Conservation (phyloP, 1,139 yeast genomes). For the Blastobotrys capitulatus region DNA sequence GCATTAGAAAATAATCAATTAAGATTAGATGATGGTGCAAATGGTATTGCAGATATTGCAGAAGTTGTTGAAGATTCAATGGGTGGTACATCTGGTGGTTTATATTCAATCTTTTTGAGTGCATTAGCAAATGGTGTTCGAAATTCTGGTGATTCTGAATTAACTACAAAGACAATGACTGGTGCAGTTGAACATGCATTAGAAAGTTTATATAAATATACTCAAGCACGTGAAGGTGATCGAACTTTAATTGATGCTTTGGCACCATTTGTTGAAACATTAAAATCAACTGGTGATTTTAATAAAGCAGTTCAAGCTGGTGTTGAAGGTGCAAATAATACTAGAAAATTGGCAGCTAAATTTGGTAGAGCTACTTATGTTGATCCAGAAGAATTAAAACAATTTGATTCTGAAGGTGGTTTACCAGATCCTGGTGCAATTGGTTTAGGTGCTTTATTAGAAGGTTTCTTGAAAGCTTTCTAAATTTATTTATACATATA, state of each 20-base stretch:
- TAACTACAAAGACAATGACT: conserved; percentile 38
- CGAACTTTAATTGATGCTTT: conserved; percentile 84
- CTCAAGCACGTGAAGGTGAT: conserved; percentile 87
- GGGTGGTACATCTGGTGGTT: conserved; percentile 98
- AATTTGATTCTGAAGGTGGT: conserved; percentile 38
- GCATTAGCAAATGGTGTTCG: conserved; percentile 53
- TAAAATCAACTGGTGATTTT: conserved; percentile 47
- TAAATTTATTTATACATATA: neutral
- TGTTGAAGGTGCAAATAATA: conserved; percentile 64
- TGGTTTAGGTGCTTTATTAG: conserved; percentile 33
- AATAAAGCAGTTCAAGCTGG: conserved; percentile 63
- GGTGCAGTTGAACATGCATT: conserved; percentile 48
- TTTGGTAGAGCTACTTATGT: conserved; percentile 95
- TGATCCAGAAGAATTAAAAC: conserved; percentile 48
- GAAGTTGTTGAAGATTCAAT: conserved; percentile 78
- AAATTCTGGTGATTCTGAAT: conserved; percentile 25
- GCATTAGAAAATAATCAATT: conserved; percentile 40
- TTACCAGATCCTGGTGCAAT: conserved; percentile 93
- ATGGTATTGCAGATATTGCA: conserved; percentile 56
- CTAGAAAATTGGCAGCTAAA: conserved; percentile 70
- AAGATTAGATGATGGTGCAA: conserved; percentile 46
- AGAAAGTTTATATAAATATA: conserved; percentile 65
- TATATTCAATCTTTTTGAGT: conserved; percentile 76
- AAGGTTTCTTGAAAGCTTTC: conserved; percentile 22
- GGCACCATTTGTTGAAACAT: conserved; percentile 73